Conservation (phyloP, 208 protist genomes). For the Trypanosoma platydactyli region DNA sequence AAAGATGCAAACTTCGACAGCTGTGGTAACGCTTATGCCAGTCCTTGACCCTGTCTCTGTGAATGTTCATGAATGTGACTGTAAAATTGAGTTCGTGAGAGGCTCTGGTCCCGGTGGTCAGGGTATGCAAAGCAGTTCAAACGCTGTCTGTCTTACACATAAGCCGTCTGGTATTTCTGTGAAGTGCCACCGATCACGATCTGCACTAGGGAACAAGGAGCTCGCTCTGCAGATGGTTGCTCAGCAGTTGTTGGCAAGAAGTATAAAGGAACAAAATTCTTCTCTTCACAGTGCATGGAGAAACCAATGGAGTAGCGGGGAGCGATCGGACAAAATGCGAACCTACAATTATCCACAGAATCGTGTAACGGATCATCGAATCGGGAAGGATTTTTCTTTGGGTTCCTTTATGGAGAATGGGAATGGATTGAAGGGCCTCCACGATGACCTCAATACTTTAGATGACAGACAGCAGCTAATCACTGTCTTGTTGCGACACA, state of each 20-base stretch:
- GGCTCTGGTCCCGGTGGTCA: constrained; percentile 88
- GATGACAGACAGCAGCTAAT: constrained; percentile 65
- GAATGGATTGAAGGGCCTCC: constrained; percentile 55
- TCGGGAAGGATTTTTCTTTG: constrained; percentile 83
- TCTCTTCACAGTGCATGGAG: constrained; percentile 73
- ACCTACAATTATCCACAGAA: constrained; percentile 93
- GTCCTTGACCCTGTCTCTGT: constrained; percentile 87
- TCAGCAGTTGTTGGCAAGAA: constrained; percentile 67
- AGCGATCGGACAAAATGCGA: constrained; percentile 90
- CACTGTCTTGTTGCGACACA: constrained; percentile 74
- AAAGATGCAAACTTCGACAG: constrained; percentile 92
- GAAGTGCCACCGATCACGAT: constrained; percentile 89
- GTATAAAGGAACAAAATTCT: constrained; percentile 71
- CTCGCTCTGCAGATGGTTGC: constrained; percentile 86
- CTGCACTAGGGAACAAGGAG: constrained; percentile 87
- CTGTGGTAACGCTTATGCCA: constrained; percentile 85
- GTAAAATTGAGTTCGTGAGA: constrained; percentile 85
- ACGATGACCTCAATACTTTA: constrained; percentile 80
- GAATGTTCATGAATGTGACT: constrained; percentile 82
- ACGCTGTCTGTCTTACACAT: constrained; percentile 86
- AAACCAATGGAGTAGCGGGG: constrained; percentile 87
- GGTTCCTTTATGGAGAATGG: constrained; percentile 77
- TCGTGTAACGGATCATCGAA: constrained; percentile 84
- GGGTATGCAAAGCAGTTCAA: constrained; percentile 90
- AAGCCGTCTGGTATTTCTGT: constrained; percentile 88